Evolutionary conservation across 352 stramenopile species (phyloP).

Genomic region (Nothophytophthora sp.): DNA sequence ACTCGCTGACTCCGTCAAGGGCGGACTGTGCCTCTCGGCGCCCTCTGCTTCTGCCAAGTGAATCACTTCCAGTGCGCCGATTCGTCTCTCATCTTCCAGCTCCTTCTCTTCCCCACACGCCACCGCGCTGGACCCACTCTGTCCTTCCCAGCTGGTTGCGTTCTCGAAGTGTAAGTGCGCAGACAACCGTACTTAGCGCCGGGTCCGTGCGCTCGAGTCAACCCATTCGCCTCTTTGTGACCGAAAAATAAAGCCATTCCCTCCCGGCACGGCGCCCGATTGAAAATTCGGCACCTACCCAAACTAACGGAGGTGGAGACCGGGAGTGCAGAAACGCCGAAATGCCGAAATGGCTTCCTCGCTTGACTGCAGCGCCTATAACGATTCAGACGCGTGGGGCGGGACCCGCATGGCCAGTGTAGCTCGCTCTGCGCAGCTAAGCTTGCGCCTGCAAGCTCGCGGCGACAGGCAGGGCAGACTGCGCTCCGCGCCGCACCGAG

Average conservation of each 20-base stretch:
- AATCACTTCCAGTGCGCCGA: too few relatives aligned
- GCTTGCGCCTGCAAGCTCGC: too few relatives aligned
- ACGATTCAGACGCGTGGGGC: too few relatives aligned
- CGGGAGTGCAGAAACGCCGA: background rate
- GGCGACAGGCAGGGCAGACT: too few relatives aligned
- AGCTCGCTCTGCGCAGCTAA: too few relatives aligned
- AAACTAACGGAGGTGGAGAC: constrained; percentile 2
- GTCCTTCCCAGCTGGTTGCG: background rate
- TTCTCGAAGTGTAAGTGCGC: background rate
- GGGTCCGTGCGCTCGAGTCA: constrained; percentile 5
- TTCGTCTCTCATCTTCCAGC: background rate
- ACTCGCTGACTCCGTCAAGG: background rate
- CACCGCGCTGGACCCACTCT: background rate
- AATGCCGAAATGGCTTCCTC: too few relatives aligned
- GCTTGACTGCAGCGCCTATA: too few relatives aligned
- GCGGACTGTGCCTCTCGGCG: background rate
- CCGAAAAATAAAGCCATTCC: too few relatives aligned
- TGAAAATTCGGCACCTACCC: background rate
- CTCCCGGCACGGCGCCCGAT: background rate
- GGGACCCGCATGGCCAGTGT: too few relatives aligned
- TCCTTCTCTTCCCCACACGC: background rate
- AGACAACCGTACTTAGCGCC: background rate
- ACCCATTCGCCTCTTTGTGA: constrained; percentile 12
- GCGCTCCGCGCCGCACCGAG: too few relatives aligned
- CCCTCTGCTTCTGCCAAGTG: too few relatives aligned